These are phyloP conservation scores for Coemansia guatemalensis DNA, from an alignment of 192 early-diverging fungal species.

Conservation along the genomic window DNA sequence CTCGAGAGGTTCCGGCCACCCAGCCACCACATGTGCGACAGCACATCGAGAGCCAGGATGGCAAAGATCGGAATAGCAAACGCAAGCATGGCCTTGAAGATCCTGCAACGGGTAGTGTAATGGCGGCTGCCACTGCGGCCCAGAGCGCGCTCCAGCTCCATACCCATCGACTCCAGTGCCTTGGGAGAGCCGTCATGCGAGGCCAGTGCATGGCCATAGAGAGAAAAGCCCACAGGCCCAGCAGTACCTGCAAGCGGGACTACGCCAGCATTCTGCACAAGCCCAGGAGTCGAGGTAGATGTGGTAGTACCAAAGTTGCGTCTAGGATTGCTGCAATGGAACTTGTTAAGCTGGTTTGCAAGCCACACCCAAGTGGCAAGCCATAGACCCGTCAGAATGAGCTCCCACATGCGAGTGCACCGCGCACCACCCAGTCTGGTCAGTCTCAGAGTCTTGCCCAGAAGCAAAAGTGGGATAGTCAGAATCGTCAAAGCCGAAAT, in stretches of 20 bases:
- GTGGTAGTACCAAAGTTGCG: not conserved
- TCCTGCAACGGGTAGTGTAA: slow-evolving; percentile 38
- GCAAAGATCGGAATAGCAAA: slow-evolving; percentile 50
- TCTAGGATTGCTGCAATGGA: slow-evolving; percentile 33
- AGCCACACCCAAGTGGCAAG: slow-evolving; percentile 53
- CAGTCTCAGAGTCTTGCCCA: slow-evolving; percentile 39
- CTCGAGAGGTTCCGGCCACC: slow-evolving; percentile 8
- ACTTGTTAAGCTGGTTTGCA: slow-evolving; percentile 52
- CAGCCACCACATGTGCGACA: slow-evolving; percentile 38
- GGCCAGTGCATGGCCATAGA: slow-evolving; percentile 48
- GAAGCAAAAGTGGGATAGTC: slow-evolving; percentile 34
- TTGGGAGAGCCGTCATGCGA: slow-evolving; percentile 30
- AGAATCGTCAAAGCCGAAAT: slow-evolving; percentile 45
- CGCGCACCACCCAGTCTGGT: slow-evolving; percentile 34
- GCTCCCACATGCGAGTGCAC: slow-evolving; percentile 48
- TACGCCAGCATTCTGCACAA: slow-evolving; percentile 4
- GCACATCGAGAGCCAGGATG: slow-evolving; percentile 37
- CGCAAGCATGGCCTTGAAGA: slow-evolving; percentile 49
- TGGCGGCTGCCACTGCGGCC: slow-evolving; percentile 36
- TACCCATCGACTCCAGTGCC: slow-evolving; percentile 22
- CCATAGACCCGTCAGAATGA: slow-evolving; percentile 47
- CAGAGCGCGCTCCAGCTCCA: slow-evolving; percentile 28
- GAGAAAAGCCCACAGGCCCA: slow-evolving; percentile 34
- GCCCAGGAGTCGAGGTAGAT: slow-evolving; percentile 8
- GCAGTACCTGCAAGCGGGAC: slow-evolving; percentile 3